phyloP scores from a whole-genome alignment of 2,329 filamentous ascomycete species.

The Pestalotiopsis sp. region DNA sequence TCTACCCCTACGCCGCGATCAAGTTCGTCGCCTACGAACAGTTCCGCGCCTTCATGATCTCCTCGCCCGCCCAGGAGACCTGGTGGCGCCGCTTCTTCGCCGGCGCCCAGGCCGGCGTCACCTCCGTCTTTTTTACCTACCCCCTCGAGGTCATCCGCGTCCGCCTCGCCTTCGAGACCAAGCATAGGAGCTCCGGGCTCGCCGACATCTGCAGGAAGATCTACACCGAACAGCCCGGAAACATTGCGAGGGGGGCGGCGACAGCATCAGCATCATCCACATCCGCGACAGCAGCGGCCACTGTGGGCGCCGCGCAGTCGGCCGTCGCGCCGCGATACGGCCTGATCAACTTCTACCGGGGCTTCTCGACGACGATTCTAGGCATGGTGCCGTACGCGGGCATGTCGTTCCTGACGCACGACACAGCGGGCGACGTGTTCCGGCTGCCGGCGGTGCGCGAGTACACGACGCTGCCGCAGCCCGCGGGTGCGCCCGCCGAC shows the following conservation, averaged over 20 bases:
- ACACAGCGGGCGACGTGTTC: conserved; percentile 82
- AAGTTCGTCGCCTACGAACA: conserved; percentile 99
- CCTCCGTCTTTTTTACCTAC: conserved; percentile 94
- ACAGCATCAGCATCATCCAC: conserved; percentile 29
- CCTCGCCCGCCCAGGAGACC: conserved; percentile 72
- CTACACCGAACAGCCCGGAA: conserved; percentile 70
- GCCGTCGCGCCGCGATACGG: conserved; percentile 63
- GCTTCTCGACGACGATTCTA: conserved; percentile 84
- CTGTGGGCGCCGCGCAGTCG: conserved; percentile 46
- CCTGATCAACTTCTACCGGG: conserved; percentile 89
- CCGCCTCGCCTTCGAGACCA: conserved; percentile 92
- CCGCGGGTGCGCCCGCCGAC: conserved; percentile 49
- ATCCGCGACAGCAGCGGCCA: conserved; percentile 38
- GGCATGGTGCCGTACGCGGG: conserved; percentile 98
- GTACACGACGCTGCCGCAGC: conserved; percentile 74
- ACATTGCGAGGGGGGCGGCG: conserved; percentile 35
- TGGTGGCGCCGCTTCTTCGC: conserved; percentile 72
- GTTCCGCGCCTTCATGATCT: conserved; percentile 78
- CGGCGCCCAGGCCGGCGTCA: conserved; percentile 77
- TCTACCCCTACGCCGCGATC: conserved; percentile 96
- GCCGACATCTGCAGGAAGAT: conserved; percentile 81
- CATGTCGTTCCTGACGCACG: conserved; percentile 92
- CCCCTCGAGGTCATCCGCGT: conserved; percentile 92
- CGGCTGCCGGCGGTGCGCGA: conserved; percentile 65
- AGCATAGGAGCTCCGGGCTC: conserved; percentile 69